phyloP scores from a whole-genome alignment of 345 rosid genomes.

The Barbarea vulgaris region DNA sequence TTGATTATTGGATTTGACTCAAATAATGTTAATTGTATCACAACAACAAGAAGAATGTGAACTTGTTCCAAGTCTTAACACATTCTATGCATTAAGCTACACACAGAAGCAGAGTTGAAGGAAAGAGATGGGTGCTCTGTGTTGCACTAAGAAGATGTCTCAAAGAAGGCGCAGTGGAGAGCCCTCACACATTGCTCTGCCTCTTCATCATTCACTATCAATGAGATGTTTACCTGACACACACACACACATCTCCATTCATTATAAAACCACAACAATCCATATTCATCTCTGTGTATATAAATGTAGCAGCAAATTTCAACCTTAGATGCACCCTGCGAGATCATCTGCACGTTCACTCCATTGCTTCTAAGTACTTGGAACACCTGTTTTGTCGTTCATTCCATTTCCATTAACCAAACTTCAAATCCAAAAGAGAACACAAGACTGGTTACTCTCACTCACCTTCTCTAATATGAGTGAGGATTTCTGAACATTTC shows the following conservation, averaged over 20 bases:
- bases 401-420: slow-evolving; percentile 1
- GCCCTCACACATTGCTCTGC: slow-evolving; percentile 85
- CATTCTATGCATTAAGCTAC: slow-evolving; percentile 15
- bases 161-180: slow-evolving; percentile 78
- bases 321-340: slow-evolving; percentile 99
- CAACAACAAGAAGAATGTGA: slow-evolving; percentile 8
- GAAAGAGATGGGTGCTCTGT: not conserved
- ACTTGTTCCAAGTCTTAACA: slow-evolving; percentile 19
- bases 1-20: not conserved
- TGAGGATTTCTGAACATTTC: slow-evolving; percentile 85
- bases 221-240: slow-evolving; percentile 80
- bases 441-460: not conserved
- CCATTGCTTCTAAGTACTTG: slow-evolving; percentile 75
- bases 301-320: not conserved
- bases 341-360: slow-evolving; percentile 95
- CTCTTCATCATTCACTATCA: slow-evolving; percentile 78
- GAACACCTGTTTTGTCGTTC: slow-evolving; percentile 56
- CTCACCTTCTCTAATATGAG: slow-evolving; percentile 87
- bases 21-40: not conserved
- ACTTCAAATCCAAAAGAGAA: not conserved
- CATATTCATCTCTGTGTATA: not conserved
- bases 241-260: slow-evolving; percentile 8
- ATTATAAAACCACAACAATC: not conserved
- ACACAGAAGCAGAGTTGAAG: not conserved
- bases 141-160: slow-evolving; percentile 36